Percentiles rank a stretch among this genome's conserved stretches.
Evolutionary conservation across 345 rosid genomes (phyloP).

Genomic region (Salix udensis): DNA sequence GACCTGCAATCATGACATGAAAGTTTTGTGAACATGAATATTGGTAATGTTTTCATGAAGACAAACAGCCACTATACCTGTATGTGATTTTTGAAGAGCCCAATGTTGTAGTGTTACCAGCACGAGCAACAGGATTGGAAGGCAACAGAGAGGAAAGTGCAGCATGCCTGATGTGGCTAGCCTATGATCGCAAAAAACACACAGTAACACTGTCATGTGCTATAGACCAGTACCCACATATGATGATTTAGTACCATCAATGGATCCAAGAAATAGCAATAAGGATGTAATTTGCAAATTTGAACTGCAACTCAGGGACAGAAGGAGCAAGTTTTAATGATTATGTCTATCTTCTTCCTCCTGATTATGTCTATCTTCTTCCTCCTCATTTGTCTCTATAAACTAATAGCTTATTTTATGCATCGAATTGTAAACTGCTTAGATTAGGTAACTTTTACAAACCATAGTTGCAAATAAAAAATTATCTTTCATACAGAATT

Average conservation of each 20-base stretch:
- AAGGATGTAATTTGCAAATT: background rate
- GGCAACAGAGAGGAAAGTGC: conserved; percentile 45
- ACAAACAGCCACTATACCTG: conserved; percentile 44
- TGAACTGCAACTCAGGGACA: background rate
- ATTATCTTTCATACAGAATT: background rate
- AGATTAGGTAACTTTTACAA: background rate
- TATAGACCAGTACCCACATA: conserved; percentile 1
- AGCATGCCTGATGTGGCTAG: conserved; percentile 47
- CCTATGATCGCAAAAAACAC: conserved; percentile 40
- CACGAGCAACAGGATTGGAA: conserved; percentile 45
- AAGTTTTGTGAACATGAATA: conserved; percentile 13
- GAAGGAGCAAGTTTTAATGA: too few relatives aligned
- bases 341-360: background rate
- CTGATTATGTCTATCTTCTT: background rate
- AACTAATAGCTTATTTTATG: background rate
- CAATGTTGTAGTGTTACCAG: conserved; percentile 32
- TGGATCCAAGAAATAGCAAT: conserved; percentile 1
- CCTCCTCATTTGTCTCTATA: background rate
- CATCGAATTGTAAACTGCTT: background rate
- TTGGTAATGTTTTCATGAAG: background rate
- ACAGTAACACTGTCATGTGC: conserved; percentile 1
- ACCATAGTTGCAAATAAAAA: background rate
- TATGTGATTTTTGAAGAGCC: conserved; percentile 74
- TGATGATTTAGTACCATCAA: background rate
- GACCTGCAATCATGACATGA: conserved; percentile 56